Evolutionary conservation across 345 rosid species (phyloP).

Genomic region (Eucalyptus fibrosa): DNA sequence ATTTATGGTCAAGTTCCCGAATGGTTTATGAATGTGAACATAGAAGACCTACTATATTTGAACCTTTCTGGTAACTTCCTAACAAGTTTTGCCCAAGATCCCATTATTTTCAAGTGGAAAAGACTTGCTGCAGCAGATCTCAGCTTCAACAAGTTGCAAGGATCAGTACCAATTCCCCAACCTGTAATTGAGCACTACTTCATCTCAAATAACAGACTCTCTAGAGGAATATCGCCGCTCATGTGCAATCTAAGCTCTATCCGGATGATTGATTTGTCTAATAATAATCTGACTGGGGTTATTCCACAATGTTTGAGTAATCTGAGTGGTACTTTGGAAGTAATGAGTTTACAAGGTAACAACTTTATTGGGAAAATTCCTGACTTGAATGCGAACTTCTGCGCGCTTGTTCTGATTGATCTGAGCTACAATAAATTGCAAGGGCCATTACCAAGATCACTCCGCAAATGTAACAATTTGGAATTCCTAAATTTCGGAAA

Average conservation of each 20-base stretch:
- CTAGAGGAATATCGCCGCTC: neutral
- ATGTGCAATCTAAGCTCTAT: slow-evolving; percentile 1
- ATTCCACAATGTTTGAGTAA: slow-evolving; percentile 13
- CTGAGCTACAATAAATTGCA: neutral
- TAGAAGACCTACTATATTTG: neutral
- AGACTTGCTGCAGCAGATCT: neutral
- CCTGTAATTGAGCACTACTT: neutral
- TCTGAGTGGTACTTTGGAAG: neutral
- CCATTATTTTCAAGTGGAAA: neutral
- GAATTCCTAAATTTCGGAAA: neutral
- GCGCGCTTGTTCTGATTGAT: neutral
- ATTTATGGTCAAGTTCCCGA: neutral
- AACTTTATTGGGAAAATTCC: neutral
- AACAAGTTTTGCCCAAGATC: neutral
- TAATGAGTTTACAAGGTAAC: neutral
- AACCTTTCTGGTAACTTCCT: neutral
- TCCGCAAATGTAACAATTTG: neutral
- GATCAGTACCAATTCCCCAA: neutral
- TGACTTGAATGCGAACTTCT: neutral
- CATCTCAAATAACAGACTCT: neutral
- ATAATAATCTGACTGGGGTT: neutral
- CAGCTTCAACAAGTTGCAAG: neutral
- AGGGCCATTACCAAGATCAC: neutral
- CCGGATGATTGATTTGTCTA: neutral
- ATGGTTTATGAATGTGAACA: neutral